Percentiles rank a stretch among this genome's conserved stretches.
phyloP scores from a whole-genome alignment of 345 rosid genomes.

The Populus nigra region DNA sequence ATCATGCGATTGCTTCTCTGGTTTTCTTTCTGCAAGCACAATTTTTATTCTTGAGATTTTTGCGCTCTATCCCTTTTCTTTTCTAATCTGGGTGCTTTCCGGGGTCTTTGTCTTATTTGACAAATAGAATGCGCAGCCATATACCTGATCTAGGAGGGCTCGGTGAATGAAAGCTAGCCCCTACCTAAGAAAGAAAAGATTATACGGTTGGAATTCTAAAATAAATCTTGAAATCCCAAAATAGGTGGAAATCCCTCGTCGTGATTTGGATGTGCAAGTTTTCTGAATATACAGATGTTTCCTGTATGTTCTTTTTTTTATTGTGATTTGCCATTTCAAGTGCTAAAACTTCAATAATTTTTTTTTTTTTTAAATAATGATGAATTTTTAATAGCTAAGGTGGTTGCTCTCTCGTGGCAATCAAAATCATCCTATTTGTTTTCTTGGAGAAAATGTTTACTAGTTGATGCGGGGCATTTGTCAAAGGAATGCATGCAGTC shows the following conservation, averaged over 20 bases:
- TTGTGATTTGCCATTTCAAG: neutral
- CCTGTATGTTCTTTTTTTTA: neutral
- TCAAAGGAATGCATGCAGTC: neutral
- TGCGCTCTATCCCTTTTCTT: neutral
- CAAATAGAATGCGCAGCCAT: neutral
- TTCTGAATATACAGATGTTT: neutral
- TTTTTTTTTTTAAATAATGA: neutral
- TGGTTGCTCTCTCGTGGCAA: neutral
- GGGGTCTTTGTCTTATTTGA: neutral
- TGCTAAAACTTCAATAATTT: neutral
- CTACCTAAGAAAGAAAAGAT: neutral
- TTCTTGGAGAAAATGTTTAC: neutral
- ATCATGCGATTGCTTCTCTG: neutral
- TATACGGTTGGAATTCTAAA: neutral
- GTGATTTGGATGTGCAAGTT: neutral
- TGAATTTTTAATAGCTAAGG: neutral
- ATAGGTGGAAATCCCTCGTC: neutral
- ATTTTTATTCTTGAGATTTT: neutral
- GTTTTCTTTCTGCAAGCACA: neutral
- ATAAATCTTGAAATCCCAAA: neutral
- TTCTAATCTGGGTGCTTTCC: neutral
- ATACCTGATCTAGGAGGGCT: neutral
- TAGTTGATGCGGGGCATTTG: neutral
- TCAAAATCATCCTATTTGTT: neutral
- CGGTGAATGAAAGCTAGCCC: neutral